Evolutionary conservation across 2,329 filamentous ascomycete species (phyloP).

Genomic region (Parastagonospora nodorum): DNA sequence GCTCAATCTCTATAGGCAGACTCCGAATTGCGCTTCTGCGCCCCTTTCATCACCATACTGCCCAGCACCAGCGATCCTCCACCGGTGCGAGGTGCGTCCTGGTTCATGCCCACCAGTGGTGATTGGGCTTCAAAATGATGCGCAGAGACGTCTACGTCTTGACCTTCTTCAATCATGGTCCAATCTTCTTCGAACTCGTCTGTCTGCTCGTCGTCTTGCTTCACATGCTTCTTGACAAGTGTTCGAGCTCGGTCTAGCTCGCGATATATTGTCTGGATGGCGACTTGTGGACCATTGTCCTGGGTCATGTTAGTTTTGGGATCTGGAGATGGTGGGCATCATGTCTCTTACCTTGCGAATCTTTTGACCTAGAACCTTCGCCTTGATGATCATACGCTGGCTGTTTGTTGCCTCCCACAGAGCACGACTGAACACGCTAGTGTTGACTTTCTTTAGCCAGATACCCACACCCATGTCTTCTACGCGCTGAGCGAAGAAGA

Average conservation of each 20-base stretch:
- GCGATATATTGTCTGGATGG: constrained; percentile 91
- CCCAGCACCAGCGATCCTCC: constrained; percentile 32
- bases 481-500: constrained; percentile 88
- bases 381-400: constrained; percentile 89
- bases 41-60: constrained; percentile 37
- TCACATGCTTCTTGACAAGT: constrained; percentile 68
- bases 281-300: constrained; percentile 89
- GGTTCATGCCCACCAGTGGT: constrained; percentile 23
- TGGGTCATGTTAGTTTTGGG: constrained; percentile 44
- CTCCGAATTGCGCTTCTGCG: constrained; percentile 24
- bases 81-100: constrained; percentile 28
- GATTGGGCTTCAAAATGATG: constrained; percentile 29
- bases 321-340: constrained; percentile 21
- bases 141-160: constrained; percentile 34
- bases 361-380: constrained; percentile 77
- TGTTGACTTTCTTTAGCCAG: constrained; percentile 85
- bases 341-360: constrained; percentile 76
- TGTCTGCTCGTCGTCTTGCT: constrained; percentile 42
- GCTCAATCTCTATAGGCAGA: constrained; percentile 26
- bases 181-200: constrained; percentile 81
- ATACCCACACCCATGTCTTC: constrained; percentile 94
- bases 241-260: constrained; percentile 91
- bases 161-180: constrained; percentile 79
- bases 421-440: constrained; percentile 81
- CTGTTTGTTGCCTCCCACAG: constrained; percentile 91